phyloP scores from a whole-genome alignment of 305 asterid genomes.

The Solanum hybrid region DNA sequence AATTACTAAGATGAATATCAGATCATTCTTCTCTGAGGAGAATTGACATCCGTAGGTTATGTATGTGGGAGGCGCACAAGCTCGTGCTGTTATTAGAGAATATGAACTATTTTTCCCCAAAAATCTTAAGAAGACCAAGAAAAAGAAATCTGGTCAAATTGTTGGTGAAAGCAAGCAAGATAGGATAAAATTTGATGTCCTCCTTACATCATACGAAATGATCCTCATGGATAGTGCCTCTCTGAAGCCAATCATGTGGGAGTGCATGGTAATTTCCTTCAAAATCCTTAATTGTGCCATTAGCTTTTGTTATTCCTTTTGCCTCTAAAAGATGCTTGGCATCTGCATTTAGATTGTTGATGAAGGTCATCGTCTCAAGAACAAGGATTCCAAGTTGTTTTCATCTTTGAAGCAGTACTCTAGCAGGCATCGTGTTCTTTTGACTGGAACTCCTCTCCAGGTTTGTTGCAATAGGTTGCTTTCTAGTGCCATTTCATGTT shows the following conservation, averaged over 20 bases:
- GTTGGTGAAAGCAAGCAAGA: conserved; percentile 73
- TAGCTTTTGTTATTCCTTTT: conserved; percentile 8
- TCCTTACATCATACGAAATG: conserved; percentile 94
- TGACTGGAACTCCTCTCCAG: conserved; percentile 99
- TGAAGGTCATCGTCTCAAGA: conserved; percentile 96
- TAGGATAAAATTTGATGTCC: conserved; percentile 94
- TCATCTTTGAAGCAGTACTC: conserved; percentile 67
- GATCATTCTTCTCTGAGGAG: conserved; percentile 13
- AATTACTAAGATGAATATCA: background rate
- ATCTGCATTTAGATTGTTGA: conserved; percentile 74
- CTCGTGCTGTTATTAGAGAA: conserved; percentile 73
- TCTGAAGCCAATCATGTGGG: conserved; percentile 87
- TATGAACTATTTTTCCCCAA: conserved; percentile 84
- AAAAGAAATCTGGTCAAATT: conserved; percentile 62
- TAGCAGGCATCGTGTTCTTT: conserved; percentile 78
- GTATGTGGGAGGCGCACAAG: conserved; percentile 84
- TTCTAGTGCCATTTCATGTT: background rate
- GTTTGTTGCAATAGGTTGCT: conserved; percentile 23
- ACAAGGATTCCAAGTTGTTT: conserved; percentile 91
- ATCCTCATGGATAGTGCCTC: conserved; percentile 74
- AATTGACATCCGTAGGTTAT: conserved; percentile 59
- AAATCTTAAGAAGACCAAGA: conserved; percentile 59
- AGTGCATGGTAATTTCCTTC: conserved; percentile 70
- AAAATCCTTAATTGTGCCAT: conserved; percentile 3
- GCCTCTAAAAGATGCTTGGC: conserved; percentile 13